Conservation (phyloP, 2,329 filamentous ascomycete species). For the Sarocladium brachiariae region DNA sequence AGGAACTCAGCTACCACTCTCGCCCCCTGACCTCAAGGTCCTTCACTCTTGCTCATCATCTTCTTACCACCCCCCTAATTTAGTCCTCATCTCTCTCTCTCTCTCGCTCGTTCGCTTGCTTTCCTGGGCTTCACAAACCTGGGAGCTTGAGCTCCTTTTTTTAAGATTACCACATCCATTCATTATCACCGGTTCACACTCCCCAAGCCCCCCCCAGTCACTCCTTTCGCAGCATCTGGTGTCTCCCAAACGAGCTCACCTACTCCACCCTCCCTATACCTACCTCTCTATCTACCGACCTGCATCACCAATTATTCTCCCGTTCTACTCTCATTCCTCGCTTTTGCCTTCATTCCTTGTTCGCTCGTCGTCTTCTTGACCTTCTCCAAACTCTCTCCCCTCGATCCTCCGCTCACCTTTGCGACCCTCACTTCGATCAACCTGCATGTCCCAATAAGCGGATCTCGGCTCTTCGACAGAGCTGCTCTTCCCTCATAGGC, state of each 20-base stretch:
- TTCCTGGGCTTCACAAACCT: constrained; percentile 1
- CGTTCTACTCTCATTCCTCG: constrained; percentile 6
- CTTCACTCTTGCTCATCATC: neutral
- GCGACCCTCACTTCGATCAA: neutral
- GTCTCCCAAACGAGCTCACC: neutral
- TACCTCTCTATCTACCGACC: neutral
- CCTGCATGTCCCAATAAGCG: constrained; percentile 30
- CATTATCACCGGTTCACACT: constrained; percentile 7
- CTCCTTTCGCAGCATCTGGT: constrained; percentile 4
- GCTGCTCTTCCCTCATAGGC: constrained; percentile 21
- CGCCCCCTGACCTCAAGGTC: neutral
- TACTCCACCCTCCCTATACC: neutral
- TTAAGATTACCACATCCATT: constrained; percentile 8
- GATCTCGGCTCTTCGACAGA: constrained; percentile 28
- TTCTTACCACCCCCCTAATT: neutral
- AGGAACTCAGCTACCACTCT: neutral
- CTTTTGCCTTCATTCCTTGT: constrained; percentile 9
- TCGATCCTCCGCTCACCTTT: constrained; percentile 11
- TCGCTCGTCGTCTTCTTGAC: constrained; percentile 14
- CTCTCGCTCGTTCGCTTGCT: neutral
- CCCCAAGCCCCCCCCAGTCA: constrained; percentile 1
- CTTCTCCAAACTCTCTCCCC: constrained; percentile 4
- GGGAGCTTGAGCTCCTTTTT: constrained; percentile 10
- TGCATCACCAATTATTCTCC: constrained; percentile 1
- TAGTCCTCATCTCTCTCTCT: neutral